Evolutionary conservation across 768 basidiomycete genomes (phyloP), one percentile per base, ranked within the genome.

Genomic region (Rhodosporidiobolus odoratus): DNA sequence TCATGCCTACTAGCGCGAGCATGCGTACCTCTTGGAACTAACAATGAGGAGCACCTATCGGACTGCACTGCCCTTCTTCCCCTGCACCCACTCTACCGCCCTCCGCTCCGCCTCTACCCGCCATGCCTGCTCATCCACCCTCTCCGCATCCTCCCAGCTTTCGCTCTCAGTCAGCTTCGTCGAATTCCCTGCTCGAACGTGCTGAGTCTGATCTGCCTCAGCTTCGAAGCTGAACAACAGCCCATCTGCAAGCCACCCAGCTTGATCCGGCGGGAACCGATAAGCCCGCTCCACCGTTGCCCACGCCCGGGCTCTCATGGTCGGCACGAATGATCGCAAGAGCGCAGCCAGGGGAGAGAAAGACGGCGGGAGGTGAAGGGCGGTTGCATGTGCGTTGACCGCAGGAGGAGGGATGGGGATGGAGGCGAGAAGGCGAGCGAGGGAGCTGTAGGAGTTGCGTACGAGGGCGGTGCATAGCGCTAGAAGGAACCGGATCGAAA

Each of bases 171-270:
- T 10, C 53, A 25, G 7, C n/a, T 45, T 9, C 40, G 53, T 35
- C n/a, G 45, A 15, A 2, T 54, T 45, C 34, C 41, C 60, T 25
- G 41, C 27, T 60, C n/a, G n/a, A n/a, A n/a, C n/a, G n/a, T 1
- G 25, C 56, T 13, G 25, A 15, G 0, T 37, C 21, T 21, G 13
- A n/a, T 58, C 58, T 8, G 25, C 23, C 30, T n/a, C 21, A 5
- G 54, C 64, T 38, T 71, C 64, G 30, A 65, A 62, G 19, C 62
- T 65, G 48, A 66, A 71, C 40, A 71, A 17, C n/a, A 71, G 35
- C 56, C 54, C 50, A 34, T 35, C 47, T 9, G 34, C 38, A 13
- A 71, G 27, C 69, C 69, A 71, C 9, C 21, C 61, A 6, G 47
- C 10, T 35, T 3, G 47, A 27, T 71, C 69, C 0, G 69, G 69